phyloP scores from a whole-genome alignment of 2,329 filamentous ascomycete species.

The Sarocladiaceae sp. region DNA sequence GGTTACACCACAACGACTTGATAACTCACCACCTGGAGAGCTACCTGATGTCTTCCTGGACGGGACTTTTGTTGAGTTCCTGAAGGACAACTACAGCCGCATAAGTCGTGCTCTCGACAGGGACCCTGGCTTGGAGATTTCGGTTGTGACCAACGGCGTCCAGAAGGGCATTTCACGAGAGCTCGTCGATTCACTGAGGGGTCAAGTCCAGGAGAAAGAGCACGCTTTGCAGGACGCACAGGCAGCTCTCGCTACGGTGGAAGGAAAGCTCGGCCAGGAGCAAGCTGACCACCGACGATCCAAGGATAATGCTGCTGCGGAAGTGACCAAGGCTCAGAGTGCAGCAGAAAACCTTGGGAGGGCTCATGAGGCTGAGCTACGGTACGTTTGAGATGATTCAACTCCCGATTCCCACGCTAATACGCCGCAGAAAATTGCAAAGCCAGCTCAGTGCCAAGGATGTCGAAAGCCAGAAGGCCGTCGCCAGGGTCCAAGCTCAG shows the following conservation, averaged over 20 bases:
- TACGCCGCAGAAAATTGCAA: slow-evolving; percentile 24
- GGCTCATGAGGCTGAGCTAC: slow-evolving; percentile 64
- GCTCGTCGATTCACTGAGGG: slow-evolving; percentile 78
- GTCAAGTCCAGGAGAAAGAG: slow-evolving; percentile 71
- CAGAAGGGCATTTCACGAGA: slow-evolving; percentile 93
- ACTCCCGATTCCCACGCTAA: slow-evolving; percentile 11
- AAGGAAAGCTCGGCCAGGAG: slow-evolving; percentile 63
- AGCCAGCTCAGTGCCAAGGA: slow-evolving; percentile 24
- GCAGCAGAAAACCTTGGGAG: slow-evolving; percentile 20
- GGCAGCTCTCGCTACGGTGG: slow-evolving; percentile 40
- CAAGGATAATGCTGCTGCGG: slow-evolving; percentile 46
- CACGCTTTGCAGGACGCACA: slow-evolving; percentile 43
- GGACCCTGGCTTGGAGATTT: slow-evolving; percentile 82
- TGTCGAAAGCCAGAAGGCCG: slow-evolving; percentile 18
- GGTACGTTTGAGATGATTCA: slow-evolving; percentile 30
- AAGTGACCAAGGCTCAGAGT: slow-evolving; percentile 25
- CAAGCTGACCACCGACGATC: slow-evolving; percentile 66
- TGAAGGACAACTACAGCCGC: slow-evolving; percentile 93
- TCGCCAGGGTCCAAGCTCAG: slow-evolving; percentile 15
- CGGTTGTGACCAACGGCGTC: slow-evolving; percentile 71
- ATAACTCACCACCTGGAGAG: slow-evolving; percentile 40
- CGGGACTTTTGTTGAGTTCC: slow-evolving; percentile 80
- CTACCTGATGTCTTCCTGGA: slow-evolving; percentile 84
- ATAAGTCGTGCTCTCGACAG: slow-evolving; percentile 82
- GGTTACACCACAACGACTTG: slow-evolving; percentile 68